These are phyloP conservation scores for Pseudopithomyces chartarum DNA, from an alignment of 2,329 filamentous ascomycete species.

Conservation along the genomic window DNA sequence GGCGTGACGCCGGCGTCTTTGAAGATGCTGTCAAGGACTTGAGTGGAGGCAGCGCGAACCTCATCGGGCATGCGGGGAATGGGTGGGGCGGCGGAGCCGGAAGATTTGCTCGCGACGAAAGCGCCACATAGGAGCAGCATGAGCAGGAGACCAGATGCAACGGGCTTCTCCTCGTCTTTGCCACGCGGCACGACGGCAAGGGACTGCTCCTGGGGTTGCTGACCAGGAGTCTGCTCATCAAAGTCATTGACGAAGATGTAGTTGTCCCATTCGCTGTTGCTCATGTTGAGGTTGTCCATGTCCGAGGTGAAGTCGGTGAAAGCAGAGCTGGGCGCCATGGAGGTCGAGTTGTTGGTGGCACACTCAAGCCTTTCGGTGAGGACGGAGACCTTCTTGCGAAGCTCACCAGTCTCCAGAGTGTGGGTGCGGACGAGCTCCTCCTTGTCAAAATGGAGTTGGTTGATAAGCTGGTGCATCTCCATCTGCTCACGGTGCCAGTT, in stretches of 20 bases:
- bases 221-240: constrained; percentile 49
- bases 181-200: constrained; percentile 50
- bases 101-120: constrained; percentile 88
- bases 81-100: constrained; percentile 69
- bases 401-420: constrained; percentile 86
- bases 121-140: constrained; percentile 97
- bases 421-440: constrained; percentile 87
- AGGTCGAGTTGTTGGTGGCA: constrained; percentile 53
- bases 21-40: constrained; percentile 79
- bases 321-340: constrained; percentile 60
- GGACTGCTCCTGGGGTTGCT: constrained; percentile 44
- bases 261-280: constrained; percentile 77
- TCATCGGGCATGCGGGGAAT: constrained; percentile 82
- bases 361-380: constrained; percentile 74
- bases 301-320: constrained; percentile 76
- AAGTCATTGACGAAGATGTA: constrained; percentile 79
- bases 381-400: constrained; percentile 89
- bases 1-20: constrained; percentile 72
- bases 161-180: constrained; percentile 60
- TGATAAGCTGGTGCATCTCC: constrained; percentile 74
- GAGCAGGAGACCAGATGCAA: constrained; percentile 82
- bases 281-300: constrained; percentile 84
- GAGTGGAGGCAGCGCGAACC: constrained; percentile 76
- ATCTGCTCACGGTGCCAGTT: constrained; percentile 75
- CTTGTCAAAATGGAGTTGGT: constrained; percentile 81